Evolutionary conservation across 2,329 filamentous ascomycete species (phyloP).

Genomic region (Pyricularia sp.): DNA sequence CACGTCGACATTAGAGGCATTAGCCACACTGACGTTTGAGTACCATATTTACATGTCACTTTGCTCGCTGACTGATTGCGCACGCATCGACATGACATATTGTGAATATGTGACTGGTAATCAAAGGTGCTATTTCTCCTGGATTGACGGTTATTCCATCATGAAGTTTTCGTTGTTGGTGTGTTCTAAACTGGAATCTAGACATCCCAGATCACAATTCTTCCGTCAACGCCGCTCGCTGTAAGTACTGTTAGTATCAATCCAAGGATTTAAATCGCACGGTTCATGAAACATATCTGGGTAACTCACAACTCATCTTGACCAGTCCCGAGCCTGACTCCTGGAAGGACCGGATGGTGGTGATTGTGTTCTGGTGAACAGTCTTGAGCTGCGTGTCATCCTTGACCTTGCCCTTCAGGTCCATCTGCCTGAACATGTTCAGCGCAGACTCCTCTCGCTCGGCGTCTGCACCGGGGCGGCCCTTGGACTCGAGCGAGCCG

Average conservation of each 20-base stretch:
- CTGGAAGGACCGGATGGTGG: conserved; percentile 70
- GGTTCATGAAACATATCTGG: background rate
- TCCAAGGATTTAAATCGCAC: background rate
- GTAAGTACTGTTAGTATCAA: conserved; percentile 6
- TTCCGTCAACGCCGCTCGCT: conserved; percentile 78
- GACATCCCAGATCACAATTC: conserved; percentile 68
- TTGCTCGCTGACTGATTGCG: background rate
- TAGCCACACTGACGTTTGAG: background rate
- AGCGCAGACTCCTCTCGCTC: conserved; percentile 78
- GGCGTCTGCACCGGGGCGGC: conserved; percentile 38
- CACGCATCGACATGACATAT: background rate
- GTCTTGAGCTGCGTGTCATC: conserved; percentile 94
- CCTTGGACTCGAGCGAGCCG: conserved; percentile 72
- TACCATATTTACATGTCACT: background rate
- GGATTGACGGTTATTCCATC: background rate
- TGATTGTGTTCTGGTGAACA: conserved; percentile 93
- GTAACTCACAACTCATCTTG: conserved; percentile 77
- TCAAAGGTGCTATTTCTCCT: background rate
- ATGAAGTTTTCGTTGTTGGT: background rate
- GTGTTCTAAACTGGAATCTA: conserved; percentile 25
- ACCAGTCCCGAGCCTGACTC: conserved; percentile 52
- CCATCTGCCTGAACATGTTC: conserved; percentile 99
- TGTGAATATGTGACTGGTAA: background rate
- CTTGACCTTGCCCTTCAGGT: conserved; percentile 84
- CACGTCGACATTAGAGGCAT: background rate